These are phyloP conservation scores for Linum trigynum DNA, from an alignment of 345 rosid genomes.

Conservation along the genomic window DNA sequence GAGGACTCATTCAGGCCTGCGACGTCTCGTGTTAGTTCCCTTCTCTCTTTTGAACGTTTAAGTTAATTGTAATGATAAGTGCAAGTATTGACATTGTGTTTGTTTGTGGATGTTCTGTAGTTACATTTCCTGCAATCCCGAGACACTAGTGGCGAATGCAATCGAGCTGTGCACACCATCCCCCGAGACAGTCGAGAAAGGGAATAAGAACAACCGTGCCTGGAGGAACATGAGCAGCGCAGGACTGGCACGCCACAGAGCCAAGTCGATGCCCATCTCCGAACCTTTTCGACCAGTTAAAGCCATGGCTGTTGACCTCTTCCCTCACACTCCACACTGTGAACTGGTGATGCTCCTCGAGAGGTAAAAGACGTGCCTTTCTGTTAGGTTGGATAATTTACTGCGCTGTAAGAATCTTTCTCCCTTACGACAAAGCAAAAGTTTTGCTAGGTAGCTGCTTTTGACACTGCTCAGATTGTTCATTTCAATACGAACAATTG, in stretches of 20 bases:
- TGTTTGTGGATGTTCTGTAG: constrained; percentile 25
- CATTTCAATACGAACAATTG: not conserved
- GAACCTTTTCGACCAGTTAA: constrained; percentile 84
- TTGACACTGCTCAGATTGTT: not conserved
- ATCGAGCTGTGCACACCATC: constrained; percentile 91
- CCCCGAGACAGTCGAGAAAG: constrained; percentile 52
- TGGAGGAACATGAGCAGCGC: constrained; percentile 72
- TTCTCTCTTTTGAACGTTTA: constrained; percentile 1
- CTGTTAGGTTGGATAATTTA: too few relatives aligned
- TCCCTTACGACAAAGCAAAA: not conserved
- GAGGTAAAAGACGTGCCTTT: constrained; percentile 27
- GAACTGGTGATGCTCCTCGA: constrained; percentile 94
- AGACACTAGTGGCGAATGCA: constrained; percentile 80
- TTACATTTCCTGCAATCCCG: constrained; percentile 95
- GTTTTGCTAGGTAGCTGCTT: not conserved
- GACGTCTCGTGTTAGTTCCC: constrained; percentile 72
- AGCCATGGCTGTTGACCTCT: constrained; percentile 96
- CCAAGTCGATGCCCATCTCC: constrained; percentile 81
- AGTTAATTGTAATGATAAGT: too few relatives aligned
- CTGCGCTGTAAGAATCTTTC: not conserved
- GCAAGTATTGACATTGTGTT: not conserved
- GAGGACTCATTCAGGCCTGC: constrained; percentile 59
- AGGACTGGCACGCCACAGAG: constrained; percentile 75
- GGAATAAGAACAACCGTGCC: constrained; percentile 46
- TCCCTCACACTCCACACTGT: constrained; percentile 89